A percentile compares a stretch with the other conserved stretches of the same genome.
These are phyloP conservation scores for Puccinia horiana DNA, from an alignment of 1,284 basidiomycete species.

Conservation along the genomic window DNA sequence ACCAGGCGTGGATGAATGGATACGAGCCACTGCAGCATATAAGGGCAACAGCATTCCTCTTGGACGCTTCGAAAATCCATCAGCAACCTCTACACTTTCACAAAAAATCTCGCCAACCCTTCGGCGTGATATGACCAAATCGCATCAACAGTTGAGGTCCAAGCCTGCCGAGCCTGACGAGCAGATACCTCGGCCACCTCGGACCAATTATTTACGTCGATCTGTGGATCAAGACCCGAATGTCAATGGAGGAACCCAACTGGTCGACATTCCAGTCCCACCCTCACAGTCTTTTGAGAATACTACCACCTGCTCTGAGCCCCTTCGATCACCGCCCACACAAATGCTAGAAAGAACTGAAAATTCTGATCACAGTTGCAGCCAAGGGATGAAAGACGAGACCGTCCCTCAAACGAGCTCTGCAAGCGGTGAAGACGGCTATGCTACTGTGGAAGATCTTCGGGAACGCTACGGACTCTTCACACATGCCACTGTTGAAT, in stretches of 20 bases:
- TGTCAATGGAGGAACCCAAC: conserved; percentile 3
- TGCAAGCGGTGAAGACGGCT: conserved; percentile 57
- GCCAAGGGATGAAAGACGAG: conserved; percentile 61
- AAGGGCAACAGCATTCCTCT: conserved; percentile 94
- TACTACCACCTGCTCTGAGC: conserved; percentile 33
- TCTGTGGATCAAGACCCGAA: background rate
- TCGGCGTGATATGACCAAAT: conserved; percentile 35
- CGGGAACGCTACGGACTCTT: conserved; percentile 42
- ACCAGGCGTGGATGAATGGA: conserved; percentile 97
- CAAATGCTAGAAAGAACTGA: conserved; percentile 53
- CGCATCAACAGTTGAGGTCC: conserved; percentile 28
- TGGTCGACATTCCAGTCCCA: conserved; percentile 9
- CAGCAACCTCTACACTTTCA: conserved; percentile 61
- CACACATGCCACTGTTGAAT: conserved; percentile 75
- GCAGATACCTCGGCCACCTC: conserved; percentile 58
- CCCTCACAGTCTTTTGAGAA: conserved; percentile 51
- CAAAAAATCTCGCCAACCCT: conserved; percentile 54
- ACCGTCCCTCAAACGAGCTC: conserved; percentile 64
- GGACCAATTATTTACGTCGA: conserved; percentile 57
- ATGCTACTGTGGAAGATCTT: conserved; percentile 40
- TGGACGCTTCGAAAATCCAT: conserved; percentile 76
- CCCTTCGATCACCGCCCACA: conserved; percentile 54
- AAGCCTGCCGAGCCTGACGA: conserved; percentile 57
- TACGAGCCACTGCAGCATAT: conserved; percentile 88
- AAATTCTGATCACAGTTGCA: conserved; percentile 20